These are phyloP conservation scores for Nosema muscidifuracis DNA, from an alignment of 371 early-diverging fungal genomes.

Conservation along the genomic window DNA sequence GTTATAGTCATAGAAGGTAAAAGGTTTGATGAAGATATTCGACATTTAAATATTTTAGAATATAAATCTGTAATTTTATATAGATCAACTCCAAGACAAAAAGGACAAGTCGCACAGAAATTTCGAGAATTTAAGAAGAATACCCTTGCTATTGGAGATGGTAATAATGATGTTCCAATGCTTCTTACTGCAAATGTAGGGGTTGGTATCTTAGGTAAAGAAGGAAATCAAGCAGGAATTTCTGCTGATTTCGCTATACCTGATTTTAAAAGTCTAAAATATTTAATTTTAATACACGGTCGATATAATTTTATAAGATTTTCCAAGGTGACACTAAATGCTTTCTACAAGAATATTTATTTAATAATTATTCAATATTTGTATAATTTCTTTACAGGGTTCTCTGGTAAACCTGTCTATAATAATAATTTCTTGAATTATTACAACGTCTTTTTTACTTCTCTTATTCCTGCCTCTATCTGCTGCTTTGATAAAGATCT, in stretches of 20 bases:
- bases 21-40: conserved; percentile 62
- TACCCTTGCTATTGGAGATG: conserved; percentile 86
- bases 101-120: conserved; percentile 78
- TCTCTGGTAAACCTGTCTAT: conserved; percentile 59
- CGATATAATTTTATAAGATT: conserved; percentile 53
- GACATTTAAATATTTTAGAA: conserved; percentile 8
- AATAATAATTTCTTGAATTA: conserved; percentile 61
- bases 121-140: conserved; percentile 70
- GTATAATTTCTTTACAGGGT: conserved; percentile 60
- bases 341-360: conserved; percentile 62
- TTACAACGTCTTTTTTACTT: conserved; percentile 62
- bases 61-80: conserved; percentile 64
- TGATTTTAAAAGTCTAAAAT: conserved; percentile 72
- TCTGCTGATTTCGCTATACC: conserved; percentile 87
- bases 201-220: conserved; percentile 84
- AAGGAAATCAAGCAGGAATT: conserved; percentile 88
- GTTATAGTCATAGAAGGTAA: conserved; percentile 22
- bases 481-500: conserved; percentile 57
- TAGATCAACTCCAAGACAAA: conserved; percentile 75
- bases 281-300: conserved; percentile 59
- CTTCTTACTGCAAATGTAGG: conserved; percentile 87
- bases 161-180: conserved; percentile 80
- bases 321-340: conserved; percentile 58
- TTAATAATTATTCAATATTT: conserved; percentile 61
- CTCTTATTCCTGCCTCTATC: conserved; percentile 59